phyloP scores from a whole-genome alignment of 225 moss, liverwort and hornwort species.

The Physcomitrium patens region DNA sequence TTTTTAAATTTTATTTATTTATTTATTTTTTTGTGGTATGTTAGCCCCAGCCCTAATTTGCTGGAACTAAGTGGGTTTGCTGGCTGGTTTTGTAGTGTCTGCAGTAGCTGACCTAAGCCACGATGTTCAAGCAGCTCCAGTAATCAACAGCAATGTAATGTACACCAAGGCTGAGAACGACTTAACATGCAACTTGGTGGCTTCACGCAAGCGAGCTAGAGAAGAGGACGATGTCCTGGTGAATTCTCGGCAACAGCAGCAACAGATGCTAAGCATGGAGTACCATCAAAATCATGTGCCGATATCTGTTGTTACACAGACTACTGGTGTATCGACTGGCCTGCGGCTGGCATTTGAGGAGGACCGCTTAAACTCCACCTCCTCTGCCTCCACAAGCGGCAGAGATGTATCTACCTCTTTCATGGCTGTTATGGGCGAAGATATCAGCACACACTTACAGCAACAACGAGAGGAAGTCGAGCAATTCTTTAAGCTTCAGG shows the following conservation, averaged over 20 bases:
- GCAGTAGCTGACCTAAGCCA: slow-evolving; percentile 20
- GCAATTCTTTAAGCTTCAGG: slow-evolving; percentile 33
- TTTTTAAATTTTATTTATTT: too few relatives aligned
- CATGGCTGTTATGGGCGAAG: slow-evolving; percentile 16
- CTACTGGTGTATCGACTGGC: slow-evolving; percentile 28
- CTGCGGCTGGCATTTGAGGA: slow-evolving; percentile 29
- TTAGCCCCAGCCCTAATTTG: background rate
- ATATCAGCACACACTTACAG: slow-evolving; percentile 21
- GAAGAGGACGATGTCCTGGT: slow-evolving; percentile 21
- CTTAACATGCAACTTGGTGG: slow-evolving; percentile 16
- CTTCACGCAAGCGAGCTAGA: slow-evolving; percentile 8
- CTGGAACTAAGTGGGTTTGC: background rate
- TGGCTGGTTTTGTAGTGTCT: slow-evolving; percentile 8
- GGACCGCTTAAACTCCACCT: slow-evolving; percentile 28
- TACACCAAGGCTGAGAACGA: slow-evolving; percentile 19
- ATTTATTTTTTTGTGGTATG: background rate
- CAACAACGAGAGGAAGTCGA: slow-evolving; percentile 31
- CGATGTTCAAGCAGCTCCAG: slow-evolving; percentile 12
- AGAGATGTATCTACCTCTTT: slow-evolving; percentile 20
- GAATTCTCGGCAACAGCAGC: slow-evolving; percentile 29
- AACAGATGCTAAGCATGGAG: slow-evolving; percentile 30
- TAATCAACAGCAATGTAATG: slow-evolving; percentile 12
- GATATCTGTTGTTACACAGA: slow-evolving; percentile 13
- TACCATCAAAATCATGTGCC: slow-evolving; percentile 26
- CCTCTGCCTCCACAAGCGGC: slow-evolving; percentile 34